These are phyloP conservation scores for Colletotrichum neosansevieriae DNA, from an alignment of 2,329 filamentous ascomycete species.

Conservation along the genomic window DNA sequence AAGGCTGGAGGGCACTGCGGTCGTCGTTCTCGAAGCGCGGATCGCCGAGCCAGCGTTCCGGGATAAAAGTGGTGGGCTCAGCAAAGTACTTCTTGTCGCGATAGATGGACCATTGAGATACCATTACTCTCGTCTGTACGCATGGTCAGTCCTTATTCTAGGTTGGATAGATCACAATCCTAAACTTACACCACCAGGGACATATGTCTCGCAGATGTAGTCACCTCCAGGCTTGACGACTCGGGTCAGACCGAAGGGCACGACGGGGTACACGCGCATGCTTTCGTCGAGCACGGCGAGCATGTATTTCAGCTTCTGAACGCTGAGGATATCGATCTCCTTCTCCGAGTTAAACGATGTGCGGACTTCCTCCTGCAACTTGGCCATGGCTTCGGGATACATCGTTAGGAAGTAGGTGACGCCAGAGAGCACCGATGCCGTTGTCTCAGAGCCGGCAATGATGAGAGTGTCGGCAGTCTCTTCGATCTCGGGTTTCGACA, in stretches of 20 bases:
- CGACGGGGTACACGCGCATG: slow-evolving; percentile 52
- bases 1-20: slow-evolving; percentile 58
- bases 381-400: slow-evolving; percentile 48
- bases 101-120: slow-evolving; percentile 49
- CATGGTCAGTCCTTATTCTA: not conserved
- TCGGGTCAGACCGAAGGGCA: slow-evolving; percentile 44
- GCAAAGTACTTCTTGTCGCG: slow-evolving; percentile 52
- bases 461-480: slow-evolving; percentile 43
- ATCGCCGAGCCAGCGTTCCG: slow-evolving; percentile 54
- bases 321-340: slow-evolving; percentile 52
- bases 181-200: slow-evolving; percentile 51
- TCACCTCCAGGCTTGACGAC: slow-evolving; percentile 49
- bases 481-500: slow-evolving; percentile 27
- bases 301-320: slow-evolving; percentile 52
- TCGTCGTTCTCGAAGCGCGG: slow-evolving; percentile 43
- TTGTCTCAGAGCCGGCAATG: slow-evolving; percentile 59
- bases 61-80: slow-evolving; percentile 57
- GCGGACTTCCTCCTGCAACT: slow-evolving; percentile 55
- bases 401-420: slow-evolving; percentile 54
- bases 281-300: slow-evolving; percentile 56
- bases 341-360: slow-evolving; percentile 49
- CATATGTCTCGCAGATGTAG: slow-evolving; percentile 46
- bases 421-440: slow-evolving; percentile 57
- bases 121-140: slow-evolving; percentile 49
- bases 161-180: not conserved